Evolutionary conservation across 129 eudicot species (phyloP).

Genomic region (Deinandra increscens): DNA sequence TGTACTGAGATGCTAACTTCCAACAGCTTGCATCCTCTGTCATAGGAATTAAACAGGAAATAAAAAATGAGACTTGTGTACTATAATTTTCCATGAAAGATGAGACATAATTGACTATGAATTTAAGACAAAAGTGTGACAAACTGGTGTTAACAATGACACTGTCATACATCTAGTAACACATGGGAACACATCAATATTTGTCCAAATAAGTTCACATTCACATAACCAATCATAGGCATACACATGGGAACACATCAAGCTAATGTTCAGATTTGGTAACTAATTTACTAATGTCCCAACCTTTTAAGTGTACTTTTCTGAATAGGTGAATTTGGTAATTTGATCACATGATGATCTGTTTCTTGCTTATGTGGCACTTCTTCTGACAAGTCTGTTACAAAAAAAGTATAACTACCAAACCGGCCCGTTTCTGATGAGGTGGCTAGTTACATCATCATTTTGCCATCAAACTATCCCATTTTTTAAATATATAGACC

Average conservation of each 20-base stretch:
- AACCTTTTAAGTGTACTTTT: not conserved
- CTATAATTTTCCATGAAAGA: not conserved
- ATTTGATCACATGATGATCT: not conserved
- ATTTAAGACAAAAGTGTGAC: not conserved
- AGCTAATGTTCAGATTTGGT: not conserved
- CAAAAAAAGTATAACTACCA: too few species aligned
- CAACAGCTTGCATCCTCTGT: slow-evolving; percentile 56
- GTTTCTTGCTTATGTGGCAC: not conserved
- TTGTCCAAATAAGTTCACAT: slow-evolving; percentile 3
- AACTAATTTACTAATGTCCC: not conserved
- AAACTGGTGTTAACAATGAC: not conserved
- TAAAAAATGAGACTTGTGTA: not conserved
- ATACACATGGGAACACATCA: too few species aligned
- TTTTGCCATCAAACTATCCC: too few species aligned
- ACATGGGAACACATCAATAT: not conserved
- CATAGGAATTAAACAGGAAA: not conserved
- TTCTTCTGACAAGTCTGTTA: not conserved
- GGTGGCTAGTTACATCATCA: too few species aligned
- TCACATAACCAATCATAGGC: not conserved
- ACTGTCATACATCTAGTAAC: not conserved
- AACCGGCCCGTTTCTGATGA: too few species aligned
- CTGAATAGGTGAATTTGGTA: not conserved
- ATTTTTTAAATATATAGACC: too few species aligned
- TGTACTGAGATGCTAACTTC: slow-evolving; percentile 59
- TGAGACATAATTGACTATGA: not conserved